These are phyloP conservation scores for Alternaria novae-zelandiae DNA, from an alignment of 2,329 filamentous ascomycete genomes.

Conservation along the genomic window DNA sequence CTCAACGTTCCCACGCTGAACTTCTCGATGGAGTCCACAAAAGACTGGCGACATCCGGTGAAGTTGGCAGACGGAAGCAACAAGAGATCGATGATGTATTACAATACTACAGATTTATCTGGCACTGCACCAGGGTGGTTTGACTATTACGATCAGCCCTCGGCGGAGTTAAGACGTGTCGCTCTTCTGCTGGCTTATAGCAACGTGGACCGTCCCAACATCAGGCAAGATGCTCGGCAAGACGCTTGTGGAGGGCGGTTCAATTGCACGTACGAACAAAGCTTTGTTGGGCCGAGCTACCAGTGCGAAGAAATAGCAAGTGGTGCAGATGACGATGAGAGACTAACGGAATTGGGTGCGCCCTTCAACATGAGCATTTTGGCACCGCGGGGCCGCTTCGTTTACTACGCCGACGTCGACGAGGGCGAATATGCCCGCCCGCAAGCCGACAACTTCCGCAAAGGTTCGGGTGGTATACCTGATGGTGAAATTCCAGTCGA, in stretches of 20 bases:
- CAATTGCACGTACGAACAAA: slow-evolving; percentile 44
- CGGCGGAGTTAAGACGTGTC: slow-evolving; percentile 33
- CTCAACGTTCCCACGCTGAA: slow-evolving; percentile 35
- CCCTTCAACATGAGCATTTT: slow-evolving; percentile 43
- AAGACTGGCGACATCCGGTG: slow-evolving; percentile 39
- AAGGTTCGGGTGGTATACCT: slow-evolving; percentile 40
- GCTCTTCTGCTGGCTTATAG: slow-evolving; percentile 42
- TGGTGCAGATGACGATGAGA: slow-evolving; percentile 23
- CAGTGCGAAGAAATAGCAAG: slow-evolving; percentile 40
- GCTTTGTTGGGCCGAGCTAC: slow-evolving; percentile 41
- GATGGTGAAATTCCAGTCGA: slow-evolving; percentile 24
- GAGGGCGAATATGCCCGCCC: slow-evolving; percentile 38
- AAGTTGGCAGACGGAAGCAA: slow-evolving; percentile 28
- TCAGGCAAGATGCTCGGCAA: slow-evolving; percentile 38
- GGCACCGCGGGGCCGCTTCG: slow-evolving; percentile 34
- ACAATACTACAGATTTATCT: slow-evolving; percentile 42
- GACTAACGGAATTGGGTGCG: slow-evolving; percentile 29
- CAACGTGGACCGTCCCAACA: slow-evolving; percentile 35
- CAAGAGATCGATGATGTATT: slow-evolving; percentile 40
- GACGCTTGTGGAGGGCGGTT: slow-evolving; percentile 45
- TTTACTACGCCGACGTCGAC: slow-evolving; percentile 40
- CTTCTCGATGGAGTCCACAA: slow-evolving; percentile 41
- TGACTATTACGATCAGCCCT: slow-evolving; percentile 47
- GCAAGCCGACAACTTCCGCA: slow-evolving; percentile 28
- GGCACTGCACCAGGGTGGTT: slow-evolving; percentile 31